Percentiles rank a stretch among this genome's conserved stretches.
phyloP scores from a whole-genome alignment of 805 yeast genomes.

The Candida berthetii region DNA sequence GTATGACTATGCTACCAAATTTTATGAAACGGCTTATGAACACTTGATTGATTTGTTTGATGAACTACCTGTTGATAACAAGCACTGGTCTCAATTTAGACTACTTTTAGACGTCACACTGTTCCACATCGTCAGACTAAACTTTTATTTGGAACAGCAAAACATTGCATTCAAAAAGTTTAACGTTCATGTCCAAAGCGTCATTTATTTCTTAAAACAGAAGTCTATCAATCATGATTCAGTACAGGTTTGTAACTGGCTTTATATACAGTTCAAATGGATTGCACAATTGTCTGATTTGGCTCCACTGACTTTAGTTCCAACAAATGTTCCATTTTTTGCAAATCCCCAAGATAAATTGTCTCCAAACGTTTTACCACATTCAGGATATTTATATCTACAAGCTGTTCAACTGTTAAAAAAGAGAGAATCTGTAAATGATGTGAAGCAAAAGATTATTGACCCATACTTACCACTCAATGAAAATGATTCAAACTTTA shows the following conservation, averaged over 20 bases:
- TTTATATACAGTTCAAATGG: slow-evolving; percentile 57
- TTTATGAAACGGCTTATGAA: slow-evolving; percentile 49
- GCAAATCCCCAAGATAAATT: slow-evolving; percentile 14
- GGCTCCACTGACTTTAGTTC: slow-evolving; percentile 38
- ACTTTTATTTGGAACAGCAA: slow-evolving; percentile 53
- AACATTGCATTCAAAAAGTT: slow-evolving; percentile 59
- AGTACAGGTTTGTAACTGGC: slow-evolving; percentile 41
- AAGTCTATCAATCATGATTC: slow-evolving; percentile 20
- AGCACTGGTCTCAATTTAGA: slow-evolving; percentile 39
- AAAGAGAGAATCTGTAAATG: slow-evolving; percentile 10
- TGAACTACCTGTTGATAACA: slow-evolving; percentile 14
- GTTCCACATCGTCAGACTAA: slow-evolving; percentile 55
- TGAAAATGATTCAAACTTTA: slow-evolving; percentile 10
- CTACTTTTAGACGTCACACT: slow-evolving; percentile 52
- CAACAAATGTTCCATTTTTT: slow-evolving; percentile 30
- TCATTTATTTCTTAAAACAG: slow-evolving; percentile 30
- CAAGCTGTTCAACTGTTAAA: slow-evolving; percentile 28
- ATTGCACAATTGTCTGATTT: slow-evolving; percentile 49
- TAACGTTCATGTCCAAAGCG: slow-evolving; percentile 52
- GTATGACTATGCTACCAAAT: slow-evolving; percentile 41
- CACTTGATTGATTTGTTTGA: slow-evolving; percentile 34
- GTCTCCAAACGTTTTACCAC: slow-evolving; percentile 30
- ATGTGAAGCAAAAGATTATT: slow-evolving; percentile 9
- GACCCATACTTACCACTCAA: slow-evolving; percentile 1
- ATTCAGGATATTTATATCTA: slow-evolving; percentile 35